These are phyloP conservation scores for Chytriomyces sp. DNA, from an alignment of 192 early-diverging fungal species.

Conservation along the genomic window DNA sequence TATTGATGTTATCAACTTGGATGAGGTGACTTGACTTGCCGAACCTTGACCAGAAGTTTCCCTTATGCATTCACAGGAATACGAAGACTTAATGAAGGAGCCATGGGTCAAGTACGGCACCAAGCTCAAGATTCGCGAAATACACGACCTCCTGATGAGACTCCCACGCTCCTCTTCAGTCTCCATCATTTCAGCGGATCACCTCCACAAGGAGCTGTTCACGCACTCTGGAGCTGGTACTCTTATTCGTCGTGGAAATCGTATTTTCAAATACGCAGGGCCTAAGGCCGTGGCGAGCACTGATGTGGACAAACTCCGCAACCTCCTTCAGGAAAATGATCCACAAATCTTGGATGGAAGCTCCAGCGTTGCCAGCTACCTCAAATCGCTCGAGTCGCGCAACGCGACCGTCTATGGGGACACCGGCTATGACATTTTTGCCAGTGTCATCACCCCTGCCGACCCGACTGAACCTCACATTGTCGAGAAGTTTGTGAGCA, in stretches of 20 bases:
- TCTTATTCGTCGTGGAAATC: constrained; percentile 93
- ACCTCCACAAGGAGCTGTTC: constrained; percentile 99
- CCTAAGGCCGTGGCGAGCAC: constrained; percentile 53
- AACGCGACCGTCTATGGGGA: constrained; percentile 83
- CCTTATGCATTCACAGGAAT: constrained; percentile 67
- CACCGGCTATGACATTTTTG: constrained; percentile 90
- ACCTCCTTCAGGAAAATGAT: constrained; percentile 76
- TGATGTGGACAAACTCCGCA: constrained; percentile 81
- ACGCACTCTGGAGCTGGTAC: constrained; percentile 98
- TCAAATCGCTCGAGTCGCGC: constrained; percentile 67
- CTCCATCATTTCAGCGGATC: constrained; percentile 97
- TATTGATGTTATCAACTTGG: constrained; percentile 95
- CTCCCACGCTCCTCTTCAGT: constrained; percentile 98
- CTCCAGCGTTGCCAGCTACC: constrained; percentile 71
- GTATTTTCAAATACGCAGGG: constrained; percentile 74
- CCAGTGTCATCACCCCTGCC: constrained; percentile 65
- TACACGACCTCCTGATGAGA: constrained; percentile 94
- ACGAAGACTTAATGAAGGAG: constrained; percentile 90
- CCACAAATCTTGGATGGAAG: constrained; percentile 67
- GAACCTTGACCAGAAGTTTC: neutral
- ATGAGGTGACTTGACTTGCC: constrained; percentile 75
- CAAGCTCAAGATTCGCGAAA: constrained; percentile 96
- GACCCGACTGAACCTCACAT: constrained; percentile 56
- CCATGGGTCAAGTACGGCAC: constrained; percentile 98
- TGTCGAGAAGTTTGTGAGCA: constrained; percentile 89